phyloP scores from a whole-genome alignment of 163 green algal genomes.

The Volvox carteri region DNA sequence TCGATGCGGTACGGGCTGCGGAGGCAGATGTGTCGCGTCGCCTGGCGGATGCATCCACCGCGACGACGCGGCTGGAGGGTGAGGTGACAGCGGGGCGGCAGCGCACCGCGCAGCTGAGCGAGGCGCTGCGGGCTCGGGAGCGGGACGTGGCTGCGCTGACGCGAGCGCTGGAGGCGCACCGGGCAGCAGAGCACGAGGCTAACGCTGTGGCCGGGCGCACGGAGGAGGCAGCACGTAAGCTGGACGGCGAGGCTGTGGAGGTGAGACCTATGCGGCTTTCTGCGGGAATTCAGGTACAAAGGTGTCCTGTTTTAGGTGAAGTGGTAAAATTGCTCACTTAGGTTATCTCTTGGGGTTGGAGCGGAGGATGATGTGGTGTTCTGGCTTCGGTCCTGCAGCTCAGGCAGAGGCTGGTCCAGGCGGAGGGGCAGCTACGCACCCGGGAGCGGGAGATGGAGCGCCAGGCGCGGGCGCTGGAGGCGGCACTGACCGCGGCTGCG shows the following conservation, averaged over 20 bases:
- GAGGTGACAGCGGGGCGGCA: slow-evolving; percentile 36
- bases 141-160: slow-evolving; percentile 43
- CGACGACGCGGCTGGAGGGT: slow-evolving; percentile 26
- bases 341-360: too few relatives aligned
- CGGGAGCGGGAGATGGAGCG: slow-evolving; percentile 52
- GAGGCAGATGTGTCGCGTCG: slow-evolving; percentile 25
- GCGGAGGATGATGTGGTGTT: too few relatives aligned
- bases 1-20: slow-evolving; percentile 48
- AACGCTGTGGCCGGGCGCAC: slow-evolving; percentile 3
- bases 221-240: slow-evolving; percentile 45
- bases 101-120: slow-evolving; percentile 40
- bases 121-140: slow-evolving; percentile 34
- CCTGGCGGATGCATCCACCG: background rate
- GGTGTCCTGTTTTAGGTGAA: too few relatives aligned
- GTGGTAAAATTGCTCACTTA: too few relatives aligned
- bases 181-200: slow-evolving; percentile 8
- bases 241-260: slow-evolving; percentile 49
- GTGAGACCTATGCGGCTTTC: too few relatives aligned
- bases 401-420: slow-evolving; percentile 15
- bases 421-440: slow-evolving; percentile 33
- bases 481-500: slow-evolving; percentile 6
- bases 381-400: slow-evolving; percentile 38
- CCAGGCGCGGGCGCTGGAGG: slow-evolving; percentile 23
- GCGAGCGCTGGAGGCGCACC: slow-evolving; percentile 30
- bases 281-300: too few relatives aligned